phyloP scores from a whole-genome alignment of 805 yeast species.

The Nakazawaea molendinolei region DNA sequence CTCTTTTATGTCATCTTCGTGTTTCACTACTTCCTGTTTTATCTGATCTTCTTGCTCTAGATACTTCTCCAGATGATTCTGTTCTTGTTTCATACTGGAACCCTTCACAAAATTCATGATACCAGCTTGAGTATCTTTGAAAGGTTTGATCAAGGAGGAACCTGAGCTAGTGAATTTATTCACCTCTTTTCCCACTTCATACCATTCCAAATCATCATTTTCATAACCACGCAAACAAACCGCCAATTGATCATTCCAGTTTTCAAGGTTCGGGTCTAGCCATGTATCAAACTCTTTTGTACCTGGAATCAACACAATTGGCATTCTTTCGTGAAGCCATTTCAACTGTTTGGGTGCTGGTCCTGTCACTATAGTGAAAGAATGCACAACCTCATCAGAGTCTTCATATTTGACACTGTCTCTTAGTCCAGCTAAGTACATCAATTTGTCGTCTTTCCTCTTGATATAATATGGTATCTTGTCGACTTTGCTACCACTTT shows the following conservation, averaged over 20 bases:
- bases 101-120: conserved; percentile 1
- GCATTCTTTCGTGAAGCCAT: conserved; percentile 78
- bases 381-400: conserved; percentile 18
- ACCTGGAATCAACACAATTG: conserved; percentile 58
- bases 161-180: conserved; percentile 53
- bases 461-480: conserved; percentile 64
- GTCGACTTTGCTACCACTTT: conserved; percentile 19
- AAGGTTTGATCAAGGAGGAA: conserved; percentile 28
- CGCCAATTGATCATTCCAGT: conserved; percentile 35
- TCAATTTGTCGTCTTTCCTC: conserved; percentile 41
- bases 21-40: too few relatives aligned
- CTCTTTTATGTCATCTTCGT: too few relatives aligned
- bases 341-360: conserved; percentile 53
- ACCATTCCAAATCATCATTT: conserved; percentile 36
- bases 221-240: conserved; percentile 32
- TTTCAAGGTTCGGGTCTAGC: conserved; percentile 38
- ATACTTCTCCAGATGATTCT: neutral
- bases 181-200: conserved; percentile 53
- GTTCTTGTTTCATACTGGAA: neutral
- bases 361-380: conserved; percentile 71
- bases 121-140: conserved; percentile 11
- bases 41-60: too few relatives aligned
- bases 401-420: conserved; percentile 7
- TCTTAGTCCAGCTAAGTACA: conserved; percentile 64
- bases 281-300: conserved; percentile 54